Evolutionary conservation across 371 early-diverging fungal genomes (phyloP), one percentile per base, ranked within the genome.

Genomic region (Actinomortierella wolfii): DNA sequence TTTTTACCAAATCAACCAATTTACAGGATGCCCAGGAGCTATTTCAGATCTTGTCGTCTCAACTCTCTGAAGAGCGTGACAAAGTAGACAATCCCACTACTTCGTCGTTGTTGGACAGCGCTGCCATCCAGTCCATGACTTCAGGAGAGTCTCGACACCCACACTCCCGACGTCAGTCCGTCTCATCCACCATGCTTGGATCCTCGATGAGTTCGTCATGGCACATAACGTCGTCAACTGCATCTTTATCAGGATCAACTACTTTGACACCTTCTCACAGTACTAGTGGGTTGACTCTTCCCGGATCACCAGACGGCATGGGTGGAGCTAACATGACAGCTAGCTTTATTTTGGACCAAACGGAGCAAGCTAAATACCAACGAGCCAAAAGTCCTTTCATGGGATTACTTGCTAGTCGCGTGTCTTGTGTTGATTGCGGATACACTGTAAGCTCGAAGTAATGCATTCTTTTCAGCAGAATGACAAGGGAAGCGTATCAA

Each of bases 351-450:
- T 24, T 60, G 51, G 64, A 64, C 49, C 56, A 45, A 39, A 56
- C 8, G 4, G 70, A 69, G 21, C 70, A 64, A 39, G 70, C 64
- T 6, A 69, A 60, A 18, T 69, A 57, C 25, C 41, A 17, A 13
- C 51, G 64, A 2, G 60, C 70, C 15, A 69, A 69, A 39, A 69
- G 70, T 54, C 88, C 88, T 3, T 79, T 88, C 49, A 78, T 81
- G 45, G 88, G 88, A n/a, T 66, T 87, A 49, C 79, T 86, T 1
- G 88, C 88, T 4, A 87, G 84, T 49, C 76, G 86, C 26, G 78
- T 86, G 15, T 83, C 86, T 0, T 88, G 88, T 55, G 81, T 83
- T 18, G 77, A 80, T n/a, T 88, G 88, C 51, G 88, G 85, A 39
- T 88, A 88, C 51, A 88, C 86, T 5, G 88, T 83, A 78, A 71